Evolutionary conservation across 2,329 filamentous ascomycete species (phyloP), one percentile per base, ranked within the genome.

Genomic region (Pleoardoris graminearum): DNA sequence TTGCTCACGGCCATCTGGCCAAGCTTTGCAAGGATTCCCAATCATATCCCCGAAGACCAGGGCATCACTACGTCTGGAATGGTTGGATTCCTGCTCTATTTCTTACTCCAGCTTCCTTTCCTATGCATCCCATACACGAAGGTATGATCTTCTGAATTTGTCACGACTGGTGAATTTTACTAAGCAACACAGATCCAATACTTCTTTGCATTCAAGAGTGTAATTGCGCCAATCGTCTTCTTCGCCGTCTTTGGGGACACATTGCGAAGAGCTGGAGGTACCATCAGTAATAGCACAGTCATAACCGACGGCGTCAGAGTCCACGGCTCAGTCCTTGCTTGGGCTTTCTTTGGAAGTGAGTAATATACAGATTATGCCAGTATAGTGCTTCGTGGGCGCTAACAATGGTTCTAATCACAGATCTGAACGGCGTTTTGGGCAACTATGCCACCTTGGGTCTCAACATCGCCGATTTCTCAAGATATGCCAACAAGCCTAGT

Each of bases 391-490:
- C 27, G 41, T 27, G 32, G n/a, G 27, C 21, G 41, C 41, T 44
- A 16, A 44, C 11, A 14, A 10, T 16, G 5, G 17, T n/a, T 22
- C 17, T 19, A 22, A 10, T 21, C 43, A 32, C 43, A 25, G 59
- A 66, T 30, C 53, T 66, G 33, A 65, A 66, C 49, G 58, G 57
- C 23, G 63, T 66, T 3, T 48, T 68, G 30, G 65, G 65, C 19
- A 67, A 68, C 43, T 68, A 67, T 35, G 58, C 62, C 12, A 67
- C 64, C 14, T 44, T 68, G 17, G 63, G 62, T 35, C 50, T 65
- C 5, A 74, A 72, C 55, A 66, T 69, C n/a, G 71, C 68, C 27
- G 75, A 77, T 57, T 77, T 76, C 56, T 72, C 72, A 4, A 66
- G 75, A 35, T 77, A 76, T 47, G 65, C 73, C 7, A 65, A 65